phyloP scores from a whole-genome alignment of 768 basidiomycete genomes.

The Lactarius tabidus region DNA sequence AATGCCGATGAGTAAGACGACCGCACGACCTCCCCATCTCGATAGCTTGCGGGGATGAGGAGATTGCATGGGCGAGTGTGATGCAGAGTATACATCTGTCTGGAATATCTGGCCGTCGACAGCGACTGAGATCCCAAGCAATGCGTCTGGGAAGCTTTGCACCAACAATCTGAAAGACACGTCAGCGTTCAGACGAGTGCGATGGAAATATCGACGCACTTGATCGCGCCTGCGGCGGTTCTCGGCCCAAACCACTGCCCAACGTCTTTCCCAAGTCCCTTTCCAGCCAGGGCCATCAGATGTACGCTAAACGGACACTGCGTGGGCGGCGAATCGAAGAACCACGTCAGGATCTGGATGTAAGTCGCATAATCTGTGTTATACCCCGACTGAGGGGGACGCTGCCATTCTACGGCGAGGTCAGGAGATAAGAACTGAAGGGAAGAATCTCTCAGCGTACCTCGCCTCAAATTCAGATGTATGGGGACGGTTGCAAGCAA shows the following conservation, averaged over 20 bases:
- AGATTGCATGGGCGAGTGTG: conserved; percentile 34
- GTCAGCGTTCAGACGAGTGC: not conserved
- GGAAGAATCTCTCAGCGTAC: conserved; percentile 38
- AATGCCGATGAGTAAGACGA: conserved; percentile 84
- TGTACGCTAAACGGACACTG: conserved; percentile 92
- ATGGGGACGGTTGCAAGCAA: conserved; percentile 84
- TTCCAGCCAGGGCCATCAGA: conserved; percentile 91
- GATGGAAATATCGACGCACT: conserved; percentile 40
- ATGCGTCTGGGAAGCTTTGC: conserved; percentile 72
- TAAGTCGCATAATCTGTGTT: conserved; percentile 78
- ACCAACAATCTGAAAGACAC: conserved; percentile 48
- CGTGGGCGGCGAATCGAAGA: conserved; percentile 83
- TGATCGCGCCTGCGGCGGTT: conserved; percentile 95
- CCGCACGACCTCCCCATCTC: conserved; percentile 78
- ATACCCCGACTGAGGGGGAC: conserved; percentile 56
- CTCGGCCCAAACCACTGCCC: conserved; percentile 99
- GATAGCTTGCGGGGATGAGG: conserved; percentile 28
- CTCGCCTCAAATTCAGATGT: conserved; percentile 73
- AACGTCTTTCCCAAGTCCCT: conserved; percentile 90
- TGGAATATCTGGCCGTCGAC: no score
- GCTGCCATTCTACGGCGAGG: conserved; percentile 67
- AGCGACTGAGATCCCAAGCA: conserved; percentile 77
- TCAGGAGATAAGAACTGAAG: conserved; percentile 13
- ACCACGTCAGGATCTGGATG: conserved; percentile 91
- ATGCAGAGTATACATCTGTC: conserved; percentile 86